Evolutionary conservation across 169 alveolate species (phyloP).

Genomic region (Sarcocystis neurona): DNA sequence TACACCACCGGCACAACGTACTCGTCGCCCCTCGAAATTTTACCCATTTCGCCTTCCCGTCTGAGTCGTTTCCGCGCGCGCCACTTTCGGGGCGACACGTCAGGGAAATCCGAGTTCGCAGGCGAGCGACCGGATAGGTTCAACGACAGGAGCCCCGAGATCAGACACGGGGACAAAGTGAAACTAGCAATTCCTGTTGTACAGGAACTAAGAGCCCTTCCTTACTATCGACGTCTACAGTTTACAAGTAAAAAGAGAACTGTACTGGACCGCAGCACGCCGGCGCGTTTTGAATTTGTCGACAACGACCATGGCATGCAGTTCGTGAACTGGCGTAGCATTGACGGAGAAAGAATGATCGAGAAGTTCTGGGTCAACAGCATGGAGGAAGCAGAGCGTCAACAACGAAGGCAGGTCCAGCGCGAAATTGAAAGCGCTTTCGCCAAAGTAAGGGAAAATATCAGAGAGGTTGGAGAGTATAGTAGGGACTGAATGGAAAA

Average conservation of each 20-base stretch:
- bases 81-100: too few species aligned
- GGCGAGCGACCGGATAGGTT: too few species aligned
- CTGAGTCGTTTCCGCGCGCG: too few species aligned
- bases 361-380: slow-evolving; percentile 34
- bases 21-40: too few species aligned
- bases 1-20: too few species aligned
- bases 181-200: background rate
- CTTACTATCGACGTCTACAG: slow-evolving; percentile 35
- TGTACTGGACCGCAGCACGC: background rate
- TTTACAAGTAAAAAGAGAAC: background rate
- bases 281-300: slow-evolving; percentile 28
- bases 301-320: slow-evolving; percentile 42
- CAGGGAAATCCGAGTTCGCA: too few species aligned
- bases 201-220: too few species aligned
- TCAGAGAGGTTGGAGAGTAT: too few species aligned
- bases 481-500: too few species aligned
- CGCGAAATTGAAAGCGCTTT: background rate
- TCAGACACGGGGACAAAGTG: background rate
- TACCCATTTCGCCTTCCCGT: too few species aligned
- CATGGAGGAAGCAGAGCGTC: background rate
- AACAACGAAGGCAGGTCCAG: background rate
- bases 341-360: slow-evolving; percentile 17
- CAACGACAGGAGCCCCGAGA: too few species aligned
- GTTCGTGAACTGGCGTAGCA: slow-evolving; percentile 28
- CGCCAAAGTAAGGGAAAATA: background rate